Percentiles rank a stretch among this genome's conserved stretches.
These are phyloP conservation scores for Daldinia bambusicola DNA, from an alignment of 495 filamentous ascomycete species.

Conservation along the genomic window DNA sequence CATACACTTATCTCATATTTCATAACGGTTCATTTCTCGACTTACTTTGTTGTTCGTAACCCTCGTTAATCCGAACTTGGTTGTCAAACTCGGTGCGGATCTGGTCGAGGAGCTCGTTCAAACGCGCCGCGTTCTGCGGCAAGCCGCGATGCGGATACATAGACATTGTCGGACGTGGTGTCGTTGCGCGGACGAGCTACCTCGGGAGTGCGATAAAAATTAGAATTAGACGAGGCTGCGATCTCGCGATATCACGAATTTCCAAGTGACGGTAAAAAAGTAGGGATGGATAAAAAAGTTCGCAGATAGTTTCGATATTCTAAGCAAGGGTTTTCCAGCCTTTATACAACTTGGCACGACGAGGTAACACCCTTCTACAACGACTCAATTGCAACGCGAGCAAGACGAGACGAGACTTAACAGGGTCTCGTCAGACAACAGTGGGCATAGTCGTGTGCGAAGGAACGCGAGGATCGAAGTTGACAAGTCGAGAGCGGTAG, in stretches of 20 bases:
- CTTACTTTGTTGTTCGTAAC: constrained; percentile 92
- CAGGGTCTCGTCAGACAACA: constrained; percentile 33
- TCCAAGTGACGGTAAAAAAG: neutral
- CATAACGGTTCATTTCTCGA: constrained; percentile 33
- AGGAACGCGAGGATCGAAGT: constrained; percentile 11
- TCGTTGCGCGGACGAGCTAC: constrained; percentile 16
- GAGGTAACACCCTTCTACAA: constrained; percentile 29
- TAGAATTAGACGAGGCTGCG: constrained; percentile 1
- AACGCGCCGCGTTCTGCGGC: constrained; percentile 69
- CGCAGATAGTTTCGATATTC: constrained; percentile 10
- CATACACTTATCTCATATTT: neutral
- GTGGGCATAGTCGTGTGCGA: constrained; percentile 36
- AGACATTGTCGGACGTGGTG: constrained; percentile 58
- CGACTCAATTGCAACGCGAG: constrained; percentile 35
- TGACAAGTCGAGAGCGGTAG: neutral
- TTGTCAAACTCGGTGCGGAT: constrained; percentile 90
- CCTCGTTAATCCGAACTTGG: constrained; percentile 76
- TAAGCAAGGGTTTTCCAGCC: constrained; percentile 5
- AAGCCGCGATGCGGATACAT: constrained; percentile 96
- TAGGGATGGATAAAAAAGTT: constrained; percentile 6
- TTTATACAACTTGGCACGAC: constrained; percentile 16
- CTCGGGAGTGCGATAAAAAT: constrained; percentile 2
- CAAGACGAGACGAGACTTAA: constrained; percentile 32
- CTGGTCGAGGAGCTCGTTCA: constrained; percentile 90
- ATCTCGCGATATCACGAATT: constrained; percentile 15